These are phyloP conservation scores for Aureococcus anophagefferens DNA, from an alignment of 108 stramenopile genomes.

Conservation along the genomic window DNA sequence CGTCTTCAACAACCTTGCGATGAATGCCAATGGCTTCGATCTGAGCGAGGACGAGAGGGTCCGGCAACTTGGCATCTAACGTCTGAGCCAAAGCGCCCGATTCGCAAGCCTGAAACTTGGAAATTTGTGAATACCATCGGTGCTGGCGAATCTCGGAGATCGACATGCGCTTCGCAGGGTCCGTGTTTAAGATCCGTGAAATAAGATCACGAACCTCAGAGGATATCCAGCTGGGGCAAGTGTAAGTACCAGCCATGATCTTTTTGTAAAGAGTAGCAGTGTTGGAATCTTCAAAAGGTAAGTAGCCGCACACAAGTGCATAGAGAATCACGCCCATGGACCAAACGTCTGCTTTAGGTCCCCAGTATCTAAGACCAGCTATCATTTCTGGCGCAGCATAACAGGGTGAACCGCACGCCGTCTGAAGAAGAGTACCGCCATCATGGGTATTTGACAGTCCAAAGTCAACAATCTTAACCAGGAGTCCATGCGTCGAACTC, in stretches of 20 bases:
- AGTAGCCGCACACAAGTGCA: slow-evolving; percentile 49
- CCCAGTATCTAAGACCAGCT: slow-evolving; percentile 10
- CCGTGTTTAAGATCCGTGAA: slow-evolving; percentile 33
- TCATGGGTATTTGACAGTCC: slow-evolving; percentile 51
- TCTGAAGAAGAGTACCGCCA: slow-evolving; percentile 35
- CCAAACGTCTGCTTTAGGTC: slow-evolving; percentile 47
- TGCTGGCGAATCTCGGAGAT: slow-evolving; percentile 39
- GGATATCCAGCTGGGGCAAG: slow-evolving; percentile 32
- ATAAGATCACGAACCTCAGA: slow-evolving; percentile 35
- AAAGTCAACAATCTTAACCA: slow-evolving; percentile 53
- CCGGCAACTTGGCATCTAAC: too few relatives aligned
- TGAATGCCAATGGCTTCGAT: too few relatives aligned
- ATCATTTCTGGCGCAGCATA: slow-evolving; percentile 59
- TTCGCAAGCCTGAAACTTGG: too few relatives aligned
- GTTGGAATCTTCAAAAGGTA: slow-evolving; percentile 35
- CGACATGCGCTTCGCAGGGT: slow-evolving; percentile 30
- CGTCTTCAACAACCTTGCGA: too few relatives aligned
- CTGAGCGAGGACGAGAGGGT: too few relatives aligned
- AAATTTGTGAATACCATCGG: too few relatives aligned
- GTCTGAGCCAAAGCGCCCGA: too few relatives aligned
- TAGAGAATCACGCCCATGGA: slow-evolving; percentile 57
- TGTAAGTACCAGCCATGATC: slow-evolving; percentile 46
- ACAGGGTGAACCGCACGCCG: slow-evolving; percentile 57
- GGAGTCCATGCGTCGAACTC: slow-evolving; percentile 30
- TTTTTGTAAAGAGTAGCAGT: slow-evolving; percentile 53